Evolutionary conservation across 257 asterid genomes (phyloP), one percentile per base, ranked within the genome.

Genomic region (Handroanthus guayacan): DNA sequence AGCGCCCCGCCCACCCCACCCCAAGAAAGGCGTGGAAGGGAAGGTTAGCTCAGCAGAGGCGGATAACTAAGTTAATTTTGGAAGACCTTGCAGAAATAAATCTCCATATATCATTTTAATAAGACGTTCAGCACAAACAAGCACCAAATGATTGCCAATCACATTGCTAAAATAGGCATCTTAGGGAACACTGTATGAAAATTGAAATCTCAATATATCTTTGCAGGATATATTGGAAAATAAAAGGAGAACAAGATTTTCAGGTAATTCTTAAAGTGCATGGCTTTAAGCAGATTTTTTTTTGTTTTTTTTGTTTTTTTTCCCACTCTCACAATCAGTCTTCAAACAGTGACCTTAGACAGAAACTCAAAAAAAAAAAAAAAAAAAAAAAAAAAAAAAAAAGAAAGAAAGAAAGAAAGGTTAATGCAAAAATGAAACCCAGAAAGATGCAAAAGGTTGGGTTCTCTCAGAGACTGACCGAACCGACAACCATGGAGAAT

Each of bases 141-240:
- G 58, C 12, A 45, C 71, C 73, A 67, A 20, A 9, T 1, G 43
- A 34, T 43, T 13, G 52, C 69, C 54, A 67, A 37, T 31, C 14
- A 57, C 61, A 10, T 13, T 44, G 54, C 9, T 44, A 74, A 14
- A 66, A 66, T 25, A 43, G 69, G 52, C 74, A 75, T 43, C 38
- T 41, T 63, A 36, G 8, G 65, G 16, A 31, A 16, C 37, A 2
- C 61, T 34, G n/a, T n/a, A 9, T 8, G 31, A 25, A 25, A 25
- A 25, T 25, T 34, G 10, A 43, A 25, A 9, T 38, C 74, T 38
- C 8, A 41, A 41, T 67, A 43, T 75, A 39, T 10, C 45, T 50
- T 1, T 36, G 16, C 71, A 12, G 51, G 13, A 16, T 9, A 44
- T 2, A 25, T 56, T 65, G 65, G 38, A 56, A 63, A 63, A 47